Evolutionary conservation across 2,329 filamentous ascomycete species (phyloP).

Genomic region (Fusarium algeriense): DNA sequence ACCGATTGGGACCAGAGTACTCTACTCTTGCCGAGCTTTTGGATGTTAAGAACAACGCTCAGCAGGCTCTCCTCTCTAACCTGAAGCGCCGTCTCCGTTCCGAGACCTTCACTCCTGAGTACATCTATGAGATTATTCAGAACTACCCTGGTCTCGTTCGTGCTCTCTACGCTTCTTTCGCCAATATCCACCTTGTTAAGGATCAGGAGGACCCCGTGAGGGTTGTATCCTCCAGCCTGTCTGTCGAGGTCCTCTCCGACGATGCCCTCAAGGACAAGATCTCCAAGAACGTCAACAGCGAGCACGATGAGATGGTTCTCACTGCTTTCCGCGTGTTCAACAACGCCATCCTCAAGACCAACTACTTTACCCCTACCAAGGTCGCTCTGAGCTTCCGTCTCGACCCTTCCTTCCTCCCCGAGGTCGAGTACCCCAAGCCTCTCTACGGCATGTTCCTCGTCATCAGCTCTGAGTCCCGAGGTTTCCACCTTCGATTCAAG

Average conservation of each 20-base stretch:
- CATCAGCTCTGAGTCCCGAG: conserved; percentile 95
- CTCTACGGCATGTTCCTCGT: conserved; percentile 99
- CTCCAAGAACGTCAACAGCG: conserved; percentile 83
- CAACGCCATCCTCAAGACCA: conserved; percentile 92
- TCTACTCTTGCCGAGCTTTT: conserved; percentile 85
- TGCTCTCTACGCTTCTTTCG: conserved; percentile 90
- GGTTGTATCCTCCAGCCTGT: conserved; percentile 66
- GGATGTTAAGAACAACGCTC: conserved; percentile 82
- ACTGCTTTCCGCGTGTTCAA: conserved; percentile 97
- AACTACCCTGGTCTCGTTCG: conserved; percentile 90
- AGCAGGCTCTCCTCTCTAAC: conserved; percentile 89
- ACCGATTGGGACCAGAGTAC: conserved; percentile 93
- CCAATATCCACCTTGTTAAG: conserved; percentile 79
- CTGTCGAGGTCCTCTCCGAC: conserved; percentile 79
- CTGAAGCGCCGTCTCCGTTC: conserved; percentile 95
- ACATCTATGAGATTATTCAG: conserved; percentile 97
- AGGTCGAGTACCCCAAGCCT: conserved; percentile 91
- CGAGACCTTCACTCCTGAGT: conserved; percentile 97
- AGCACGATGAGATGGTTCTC: conserved; percentile 99
- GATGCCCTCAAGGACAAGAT: conserved; percentile 80
- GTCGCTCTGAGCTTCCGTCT: conserved; percentile 97
- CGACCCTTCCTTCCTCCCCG: conserved; percentile 87
- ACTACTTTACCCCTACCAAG: conserved; percentile 97
- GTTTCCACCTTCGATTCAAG: conserved; percentile 97
- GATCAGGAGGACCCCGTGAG: conserved; percentile 64